Evolutionary conservation across 768 basidiomycete species (phyloP).

Genomic region (Auricularia cornea): DNA sequence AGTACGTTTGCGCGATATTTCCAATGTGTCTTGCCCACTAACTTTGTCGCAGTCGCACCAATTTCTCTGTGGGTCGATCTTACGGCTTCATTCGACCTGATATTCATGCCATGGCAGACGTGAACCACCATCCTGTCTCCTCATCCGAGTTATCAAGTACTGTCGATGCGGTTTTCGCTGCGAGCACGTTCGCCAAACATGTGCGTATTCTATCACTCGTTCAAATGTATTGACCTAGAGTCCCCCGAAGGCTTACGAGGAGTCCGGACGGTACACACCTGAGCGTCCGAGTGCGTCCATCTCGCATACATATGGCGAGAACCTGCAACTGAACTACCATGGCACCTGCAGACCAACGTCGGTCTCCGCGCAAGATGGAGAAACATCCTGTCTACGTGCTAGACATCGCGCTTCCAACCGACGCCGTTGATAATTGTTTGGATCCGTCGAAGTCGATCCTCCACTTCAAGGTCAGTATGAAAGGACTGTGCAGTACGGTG

Average conservation of each 20-base stretch:
- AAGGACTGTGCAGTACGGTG: not conserved
- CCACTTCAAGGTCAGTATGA: conserved; percentile 51
- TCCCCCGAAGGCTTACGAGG: conserved; percentile 53
- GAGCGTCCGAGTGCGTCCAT: conserved; percentile 35
- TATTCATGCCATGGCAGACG: conserved; percentile 37
- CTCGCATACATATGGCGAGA: not conserved
- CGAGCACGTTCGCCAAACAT: conserved; percentile 67
- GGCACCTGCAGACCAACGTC: conserved; percentile 36
- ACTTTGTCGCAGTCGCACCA: conserved; percentile 69
- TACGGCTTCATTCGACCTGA: not conserved
- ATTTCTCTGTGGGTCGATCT: conserved; percentile 59
- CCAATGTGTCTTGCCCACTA: conserved; percentile 11
- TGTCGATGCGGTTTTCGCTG: conserved; percentile 57
- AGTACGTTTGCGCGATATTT: conserved; percentile 31
- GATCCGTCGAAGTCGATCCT: conserved; percentile 70
- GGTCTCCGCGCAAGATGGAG: conserved; percentile 73
- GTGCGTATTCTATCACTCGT: conserved; percentile 30
- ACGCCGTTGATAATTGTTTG: conserved; percentile 65
- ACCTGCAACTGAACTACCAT: not conserved
- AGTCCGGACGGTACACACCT: conserved; percentile 43
- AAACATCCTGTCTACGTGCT: conserved; percentile 79
- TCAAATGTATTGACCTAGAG: conserved; percentile 1
- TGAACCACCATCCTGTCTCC: conserved; percentile 68
- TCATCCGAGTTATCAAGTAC: conserved; percentile 57
- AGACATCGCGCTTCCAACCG: conserved; percentile 57